Evolutionary conservation across 257 asterid genomes (phyloP).

Genomic region (Solanum medicagineum): DNA sequence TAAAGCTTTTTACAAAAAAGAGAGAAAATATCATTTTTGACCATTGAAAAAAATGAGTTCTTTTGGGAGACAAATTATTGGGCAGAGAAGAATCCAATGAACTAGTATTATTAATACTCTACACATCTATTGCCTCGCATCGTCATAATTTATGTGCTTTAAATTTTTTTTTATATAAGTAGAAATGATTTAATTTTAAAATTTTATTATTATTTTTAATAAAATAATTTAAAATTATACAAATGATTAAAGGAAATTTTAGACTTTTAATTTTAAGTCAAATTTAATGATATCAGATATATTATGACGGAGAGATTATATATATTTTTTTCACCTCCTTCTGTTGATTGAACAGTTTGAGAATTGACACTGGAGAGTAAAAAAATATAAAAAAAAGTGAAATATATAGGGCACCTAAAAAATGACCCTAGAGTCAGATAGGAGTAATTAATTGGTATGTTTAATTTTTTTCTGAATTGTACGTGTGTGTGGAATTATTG

Average conservation of each 20-base stretch:
- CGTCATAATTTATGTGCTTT: no score
- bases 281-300: background rate
- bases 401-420: background rate
- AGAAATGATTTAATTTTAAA: no score
- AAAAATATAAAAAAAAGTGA: background rate
- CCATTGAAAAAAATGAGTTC: background rate
- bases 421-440: background rate
- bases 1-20: no score
- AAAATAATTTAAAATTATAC: background rate
- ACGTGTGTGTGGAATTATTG: background rate
- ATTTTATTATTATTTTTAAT: no score
- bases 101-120: background rate
- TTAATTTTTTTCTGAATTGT: background rate
- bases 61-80: background rate
- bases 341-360: background rate
- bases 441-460: background rate
- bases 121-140: no score
- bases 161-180: no score
- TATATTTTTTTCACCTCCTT: background rate
- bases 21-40: background rate
- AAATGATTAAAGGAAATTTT: background rate
- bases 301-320: no score
- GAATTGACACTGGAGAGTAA: background rate
- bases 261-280: background rate
- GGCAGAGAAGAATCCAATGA: background rate